Percentiles rank a stretch among this genome's conserved stretches.
Evolutionary conservation across 345 rosid genomes (phyloP).

Genomic region (Erucastrum elatum): DNA sequence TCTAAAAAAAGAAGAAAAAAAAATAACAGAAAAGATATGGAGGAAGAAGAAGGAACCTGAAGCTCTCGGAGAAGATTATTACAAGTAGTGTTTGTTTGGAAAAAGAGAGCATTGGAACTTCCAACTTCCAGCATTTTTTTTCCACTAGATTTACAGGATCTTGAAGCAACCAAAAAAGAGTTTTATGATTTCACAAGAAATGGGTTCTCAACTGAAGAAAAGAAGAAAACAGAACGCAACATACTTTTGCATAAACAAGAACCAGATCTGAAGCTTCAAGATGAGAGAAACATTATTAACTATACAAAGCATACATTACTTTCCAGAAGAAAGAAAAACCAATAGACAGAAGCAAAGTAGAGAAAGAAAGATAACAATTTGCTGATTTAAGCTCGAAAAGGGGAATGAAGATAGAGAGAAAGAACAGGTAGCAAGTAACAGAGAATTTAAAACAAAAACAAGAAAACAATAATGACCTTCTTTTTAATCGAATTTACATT

Average conservation of each 20-base stretch:
- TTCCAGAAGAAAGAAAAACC: neutral
- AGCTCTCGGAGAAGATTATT: conserved; percentile 84
- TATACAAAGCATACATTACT: conserved; percentile 18
- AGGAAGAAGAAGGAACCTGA: conserved; percentile 60
- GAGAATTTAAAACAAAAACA: conserved; percentile 14
- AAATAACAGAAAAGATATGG: neutral
- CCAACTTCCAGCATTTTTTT: conserved; percentile 72
- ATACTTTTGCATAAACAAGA: conserved; percentile 23
- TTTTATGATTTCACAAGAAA: neutral
- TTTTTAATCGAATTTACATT: conserved; percentile 14
- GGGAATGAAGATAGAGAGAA: conserved; percentile 28
- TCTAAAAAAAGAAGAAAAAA: neutral
- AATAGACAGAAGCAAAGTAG: conserved; percentile 4
- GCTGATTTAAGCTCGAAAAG: conserved; percentile 40
- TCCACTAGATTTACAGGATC: conserved; percentile 23
- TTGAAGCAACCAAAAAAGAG: conserved; percentile 25
- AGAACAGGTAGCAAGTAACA: conserved; percentile 29
- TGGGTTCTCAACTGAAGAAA: neutral
- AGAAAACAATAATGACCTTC: conserved; percentile 30
- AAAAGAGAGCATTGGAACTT: conserved; percentile 50
- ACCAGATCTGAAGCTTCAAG: conserved; percentile 41
- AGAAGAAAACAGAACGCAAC: conserved; percentile 16
- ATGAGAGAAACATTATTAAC: conserved; percentile 33
- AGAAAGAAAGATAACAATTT: conserved; percentile 37
- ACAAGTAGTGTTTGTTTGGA: conserved; percentile 66